A percentile compares a stretch with the other conserved stretches of the same genome.
Evolutionary conservation across 202 grass and related monocot species (phyloP).

Genomic region (Zizania palustris): DNA sequence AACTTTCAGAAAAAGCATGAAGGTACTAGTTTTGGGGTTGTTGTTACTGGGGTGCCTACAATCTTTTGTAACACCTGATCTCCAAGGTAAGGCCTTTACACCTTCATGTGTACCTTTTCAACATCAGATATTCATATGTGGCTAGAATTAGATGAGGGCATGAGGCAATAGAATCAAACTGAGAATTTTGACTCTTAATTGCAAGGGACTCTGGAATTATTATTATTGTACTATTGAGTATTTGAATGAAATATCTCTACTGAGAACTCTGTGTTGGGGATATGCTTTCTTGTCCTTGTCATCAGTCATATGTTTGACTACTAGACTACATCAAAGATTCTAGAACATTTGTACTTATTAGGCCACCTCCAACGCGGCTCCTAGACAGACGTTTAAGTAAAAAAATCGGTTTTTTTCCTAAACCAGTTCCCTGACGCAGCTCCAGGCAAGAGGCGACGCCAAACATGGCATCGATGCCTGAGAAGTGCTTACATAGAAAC

Average conservation of each 20-base stretch:
- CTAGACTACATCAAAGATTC: conserved; percentile 4
- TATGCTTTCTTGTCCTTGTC: conserved; percentile 11
- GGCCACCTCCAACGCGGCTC: no score
- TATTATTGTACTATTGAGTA: conserved; percentile 13
- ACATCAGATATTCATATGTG: conserved; percentile 21
- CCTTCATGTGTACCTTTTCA: conserved; percentile 14
- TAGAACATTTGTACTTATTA: not conserved
- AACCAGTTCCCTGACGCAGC: no score
- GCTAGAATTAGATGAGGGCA: conserved; percentile 1
- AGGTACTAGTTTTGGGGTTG: conserved; percentile 44
- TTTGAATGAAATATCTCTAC: conserved; percentile 20
- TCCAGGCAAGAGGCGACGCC: no score
- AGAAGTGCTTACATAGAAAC: no score
- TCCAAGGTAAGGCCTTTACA: conserved; percentile 52
- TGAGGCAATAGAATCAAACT: conserved; percentile 3
- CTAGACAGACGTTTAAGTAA: no score
- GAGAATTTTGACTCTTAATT: conserved; percentile 19
- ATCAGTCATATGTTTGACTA: conserved; percentile 27
- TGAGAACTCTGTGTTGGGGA: not conserved
- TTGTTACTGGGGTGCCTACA: conserved; percentile 42
- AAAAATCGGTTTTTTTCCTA: no score
- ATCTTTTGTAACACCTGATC: conserved; percentile 38
- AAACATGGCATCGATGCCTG: no score
- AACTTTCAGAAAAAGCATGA: conserved; percentile 44
- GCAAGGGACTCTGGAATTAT: conserved; percentile 3